Evolutionary conservation across 768 basidiomycete genomes (phyloP).

Genomic region (Fistulinella prunicolor): DNA sequence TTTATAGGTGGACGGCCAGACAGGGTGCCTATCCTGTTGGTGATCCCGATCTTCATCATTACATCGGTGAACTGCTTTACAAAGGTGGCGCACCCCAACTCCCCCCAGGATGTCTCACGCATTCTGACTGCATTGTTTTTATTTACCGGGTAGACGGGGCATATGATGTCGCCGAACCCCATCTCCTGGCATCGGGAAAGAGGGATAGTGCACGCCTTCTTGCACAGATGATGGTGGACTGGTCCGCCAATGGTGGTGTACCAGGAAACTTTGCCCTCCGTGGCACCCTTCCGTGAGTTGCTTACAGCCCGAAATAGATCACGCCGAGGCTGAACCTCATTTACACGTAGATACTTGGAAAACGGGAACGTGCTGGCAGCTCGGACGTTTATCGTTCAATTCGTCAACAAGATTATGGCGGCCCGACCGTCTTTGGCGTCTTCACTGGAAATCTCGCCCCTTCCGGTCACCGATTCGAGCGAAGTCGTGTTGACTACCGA

Average conservation of each 20-base stretch:
- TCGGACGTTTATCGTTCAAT: conserved; percentile 85
- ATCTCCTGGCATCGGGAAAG: conserved; percentile 83
- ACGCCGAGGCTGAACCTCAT: conserved; percentile 4
- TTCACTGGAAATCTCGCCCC: conserved; percentile 39
- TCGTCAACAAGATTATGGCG: conserved; percentile 59
- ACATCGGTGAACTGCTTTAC: conserved; percentile 83
- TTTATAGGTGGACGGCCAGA: conserved; percentile 78
- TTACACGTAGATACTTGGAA: conserved; percentile 57
- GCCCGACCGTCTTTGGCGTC: conserved; percentile 42
- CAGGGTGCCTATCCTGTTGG: conserved; percentile 78
- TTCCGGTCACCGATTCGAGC: conserved; percentile 44
- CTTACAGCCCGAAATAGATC: background rate
- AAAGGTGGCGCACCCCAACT: conserved; percentile 53
- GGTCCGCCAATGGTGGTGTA: conserved; percentile 52
- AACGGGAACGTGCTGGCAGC: conserved; percentile 93
- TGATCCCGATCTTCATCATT: conserved; percentile 85
- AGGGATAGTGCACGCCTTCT: conserved; percentile 85
- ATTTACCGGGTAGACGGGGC: conserved; percentile 55
- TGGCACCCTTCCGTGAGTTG: conserved; percentile 73
- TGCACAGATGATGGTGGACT: conserved; percentile 83
- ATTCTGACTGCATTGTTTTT: conserved; percentile 3
- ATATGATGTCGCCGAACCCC: conserved; percentile 73
- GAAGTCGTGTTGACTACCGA: conserved; percentile 78
- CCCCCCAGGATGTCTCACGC: background rate
- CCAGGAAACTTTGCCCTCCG: conserved; percentile 80